Conservation (phyloP, 176 grass and related monocot species). For the Zoysia pacifica region DNA sequence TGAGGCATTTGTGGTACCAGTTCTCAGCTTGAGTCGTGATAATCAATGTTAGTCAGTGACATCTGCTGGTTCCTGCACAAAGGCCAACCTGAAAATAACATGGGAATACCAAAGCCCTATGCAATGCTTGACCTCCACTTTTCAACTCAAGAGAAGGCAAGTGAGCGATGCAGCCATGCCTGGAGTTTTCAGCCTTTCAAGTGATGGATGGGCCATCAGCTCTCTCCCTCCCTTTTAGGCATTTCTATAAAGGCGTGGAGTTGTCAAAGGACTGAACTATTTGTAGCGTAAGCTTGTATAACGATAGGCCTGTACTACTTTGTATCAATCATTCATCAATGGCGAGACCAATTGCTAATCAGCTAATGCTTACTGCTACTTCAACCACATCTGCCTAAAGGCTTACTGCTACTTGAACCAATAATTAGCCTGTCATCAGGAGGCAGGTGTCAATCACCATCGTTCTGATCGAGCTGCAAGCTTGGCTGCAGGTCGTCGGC, state of each 20-base stretch:
- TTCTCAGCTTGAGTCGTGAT: slow-evolving; percentile 26
- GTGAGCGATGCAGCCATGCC: slow-evolving; percentile 21
- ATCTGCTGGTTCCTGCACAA: slow-evolving; percentile 38
- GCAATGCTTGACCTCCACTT: slow-evolving; percentile 34
- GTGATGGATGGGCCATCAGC: slow-evolving; percentile 34
- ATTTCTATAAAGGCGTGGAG: slow-evolving; percentile 35
- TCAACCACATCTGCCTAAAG: slow-evolving; percentile 1
- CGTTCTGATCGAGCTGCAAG: not conserved
- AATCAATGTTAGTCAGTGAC: slow-evolving; percentile 17
- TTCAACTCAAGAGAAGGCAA: slow-evolving; percentile 24
- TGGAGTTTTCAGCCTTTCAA: slow-evolving; percentile 20
- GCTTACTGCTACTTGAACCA: slow-evolving; percentile 16
- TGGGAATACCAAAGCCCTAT: slow-evolving; percentile 4
- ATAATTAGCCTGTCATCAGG: not conserved
- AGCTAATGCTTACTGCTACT: no score
- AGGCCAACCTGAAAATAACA: slow-evolving; percentile 51
- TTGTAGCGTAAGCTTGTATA: slow-evolving; percentile 50
- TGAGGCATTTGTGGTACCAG: slow-evolving; percentile 30
- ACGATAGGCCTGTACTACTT: slow-evolving; percentile 39
- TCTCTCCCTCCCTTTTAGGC: slow-evolving; percentile 9
- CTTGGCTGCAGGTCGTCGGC: not conserved
- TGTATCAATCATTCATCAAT: slow-evolving; percentile 44
- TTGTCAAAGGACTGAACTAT: slow-evolving; percentile 43
- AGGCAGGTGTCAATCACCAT: not conserved
- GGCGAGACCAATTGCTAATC: not conserved